Evolutionary conservation across 2,329 filamentous ascomycete genomes (phyloP).

Genomic region (Fusarium mundagurra): DNA sequence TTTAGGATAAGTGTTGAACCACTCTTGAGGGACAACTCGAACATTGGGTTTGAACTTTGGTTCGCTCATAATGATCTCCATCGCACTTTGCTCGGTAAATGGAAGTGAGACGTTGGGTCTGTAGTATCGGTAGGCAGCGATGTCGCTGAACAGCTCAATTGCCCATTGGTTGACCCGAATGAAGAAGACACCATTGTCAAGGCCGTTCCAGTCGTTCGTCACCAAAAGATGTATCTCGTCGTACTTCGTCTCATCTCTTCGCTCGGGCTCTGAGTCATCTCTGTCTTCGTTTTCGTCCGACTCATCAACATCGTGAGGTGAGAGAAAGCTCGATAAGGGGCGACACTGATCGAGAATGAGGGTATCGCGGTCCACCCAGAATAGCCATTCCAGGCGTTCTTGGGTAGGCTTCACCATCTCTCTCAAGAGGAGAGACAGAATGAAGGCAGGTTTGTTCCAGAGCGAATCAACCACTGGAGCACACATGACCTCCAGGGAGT

Average conservation of each 20-base stretch:
- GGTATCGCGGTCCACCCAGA: not conserved
- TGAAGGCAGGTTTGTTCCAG: constrained; percentile 2
- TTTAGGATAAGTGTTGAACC: constrained; percentile 3
- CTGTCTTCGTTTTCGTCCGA: not conserved
- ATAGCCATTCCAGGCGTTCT: not conserved
- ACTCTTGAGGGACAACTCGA: not conserved
- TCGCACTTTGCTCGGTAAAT: not conserved
- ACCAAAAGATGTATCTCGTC: not conserved
- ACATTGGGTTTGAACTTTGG: not conserved
- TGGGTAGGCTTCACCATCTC: not conserved
- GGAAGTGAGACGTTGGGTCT: not conserved
- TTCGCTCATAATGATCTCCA: not conserved
- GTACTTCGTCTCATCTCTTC: not conserved
- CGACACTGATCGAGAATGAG: not conserved
- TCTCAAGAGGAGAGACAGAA: not conserved
- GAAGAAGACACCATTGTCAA: not conserved
- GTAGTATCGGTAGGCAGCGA: not conserved
- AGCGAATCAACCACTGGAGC: not conserved
- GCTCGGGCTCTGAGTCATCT: not conserved
- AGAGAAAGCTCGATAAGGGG: not conserved
- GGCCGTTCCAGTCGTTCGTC: not conserved
- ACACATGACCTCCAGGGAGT: not conserved
- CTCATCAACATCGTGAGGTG: not conserved
- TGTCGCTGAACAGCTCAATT: not conserved
- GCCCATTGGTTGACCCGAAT: not conserved